A percentile compares a stretch with the other conserved stretches of the same genome.
These are phyloP conservation scores for Fraxinus angustifolia DNA, from an alignment of 305 asterid species.

Conservation along the genomic window DNA sequence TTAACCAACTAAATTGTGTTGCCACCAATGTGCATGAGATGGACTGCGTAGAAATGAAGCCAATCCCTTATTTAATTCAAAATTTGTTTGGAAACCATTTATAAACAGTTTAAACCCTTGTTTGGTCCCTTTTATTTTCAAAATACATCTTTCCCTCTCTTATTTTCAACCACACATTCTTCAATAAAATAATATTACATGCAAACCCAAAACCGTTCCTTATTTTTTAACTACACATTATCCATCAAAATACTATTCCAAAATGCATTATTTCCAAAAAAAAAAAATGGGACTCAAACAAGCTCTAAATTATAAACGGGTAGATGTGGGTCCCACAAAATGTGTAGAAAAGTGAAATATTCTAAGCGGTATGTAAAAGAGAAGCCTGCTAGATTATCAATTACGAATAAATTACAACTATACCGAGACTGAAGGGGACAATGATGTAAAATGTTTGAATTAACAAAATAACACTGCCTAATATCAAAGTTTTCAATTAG, in stretches of 20 bases:
- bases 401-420: not conserved
- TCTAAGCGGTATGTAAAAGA: not conserved
- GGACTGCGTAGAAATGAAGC: not conserved
- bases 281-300: not conserved
- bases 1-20: not conserved
- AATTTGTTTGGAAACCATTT: not conserved
- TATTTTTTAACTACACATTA: not conserved
- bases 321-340: not conserved
- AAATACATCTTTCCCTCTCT: not conserved
- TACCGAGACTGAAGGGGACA: not conserved
- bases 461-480: not conserved
- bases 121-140: too few species aligned
- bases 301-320: not conserved
- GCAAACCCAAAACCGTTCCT: not conserved
- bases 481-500: not conserved
- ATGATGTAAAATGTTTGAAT: not conserved
- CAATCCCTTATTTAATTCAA: not conserved
- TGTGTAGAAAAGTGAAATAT: not conserved
- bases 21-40: not conserved
- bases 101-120: not conserved
- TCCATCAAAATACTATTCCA: not conserved
- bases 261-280: not conserved
- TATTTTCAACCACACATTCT: not conserved
- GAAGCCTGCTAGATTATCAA: not conserved
- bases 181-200: not conserved